Base-by-base conservation (phyloP, 192 early-diverging fungal genomes). In the Podila epicladia region DNA sequence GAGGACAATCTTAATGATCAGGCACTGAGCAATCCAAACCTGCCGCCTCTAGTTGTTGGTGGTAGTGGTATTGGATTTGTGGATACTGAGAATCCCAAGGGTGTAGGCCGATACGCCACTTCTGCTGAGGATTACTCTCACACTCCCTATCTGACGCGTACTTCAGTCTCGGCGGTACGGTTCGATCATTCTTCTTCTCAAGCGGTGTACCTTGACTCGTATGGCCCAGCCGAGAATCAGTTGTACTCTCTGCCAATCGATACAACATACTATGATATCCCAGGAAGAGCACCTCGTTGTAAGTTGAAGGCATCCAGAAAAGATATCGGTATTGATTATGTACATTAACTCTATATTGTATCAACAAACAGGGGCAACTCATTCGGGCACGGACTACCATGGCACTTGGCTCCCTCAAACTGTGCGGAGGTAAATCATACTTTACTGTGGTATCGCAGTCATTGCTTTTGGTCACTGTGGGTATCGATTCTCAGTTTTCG, bases 371-470 rank as follows among this genome's bases (percentile, higher is more conserved):
- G 84, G 84, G 94, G 94, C 90, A 4, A 91, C 93, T n/a, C 94
- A 95, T 83, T 94, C 93, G 29, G 95, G 95, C n/a, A 90, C 92
- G 15, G 95, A 97, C 75, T 97, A 97, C 69, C 96, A 96, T 71
- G 95, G 95, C 57, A 96, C 95, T 5, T 97, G 96, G 96, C 87
- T 97, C 22, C 96, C 96, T 28, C 96, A 97, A 72, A 92, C 95
- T 20, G 94, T 95, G 22, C 85, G 95, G 49, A 85, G 87, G 87
- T 88, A 78, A 62, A 26, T 55, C 5, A 32, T 12, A 29, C 58
- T 50, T 55, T 37, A 13, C 41, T 26, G 4, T 17, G 41, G 15
- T 12, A 12, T 12, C 38, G 9, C 15, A 2, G 12, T 12, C 12
- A 41, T 9, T 2, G 4, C 41, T 11, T 17, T 17, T 15, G 41